Evolutionary conservation across 2,329 filamentous ascomycete genomes (phyloP).

Genomic region (Sporothrix brasiliensis): DNA sequence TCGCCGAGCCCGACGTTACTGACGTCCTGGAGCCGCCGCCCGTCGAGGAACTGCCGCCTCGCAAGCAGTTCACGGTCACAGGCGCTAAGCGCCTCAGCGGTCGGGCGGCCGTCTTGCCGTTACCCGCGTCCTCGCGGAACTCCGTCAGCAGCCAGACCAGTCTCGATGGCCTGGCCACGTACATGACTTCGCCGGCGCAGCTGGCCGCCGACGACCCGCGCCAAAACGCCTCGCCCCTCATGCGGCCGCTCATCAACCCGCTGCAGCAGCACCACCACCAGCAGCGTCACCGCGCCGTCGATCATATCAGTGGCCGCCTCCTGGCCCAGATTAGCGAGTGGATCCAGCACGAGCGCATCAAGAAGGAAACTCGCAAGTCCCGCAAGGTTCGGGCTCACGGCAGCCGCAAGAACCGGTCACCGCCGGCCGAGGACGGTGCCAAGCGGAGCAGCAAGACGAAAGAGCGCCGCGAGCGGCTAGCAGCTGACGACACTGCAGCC

Average conservation of each 20-base stretch:
- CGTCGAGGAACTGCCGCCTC: slow-evolving; percentile 45
- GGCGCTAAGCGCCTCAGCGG: slow-evolving; percentile 52
- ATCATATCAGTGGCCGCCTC: slow-evolving; percentile 56
- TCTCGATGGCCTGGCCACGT: slow-evolving; percentile 42
- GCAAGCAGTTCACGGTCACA: slow-evolving; percentile 52
- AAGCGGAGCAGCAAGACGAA: slow-evolving; percentile 28
- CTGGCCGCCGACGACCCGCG: slow-evolving; percentile 38
- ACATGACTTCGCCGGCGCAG: slow-evolving; percentile 38
- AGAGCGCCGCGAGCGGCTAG: slow-evolving; percentile 44
- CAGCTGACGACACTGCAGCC: not conserved
- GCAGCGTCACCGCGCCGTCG: slow-evolving; percentile 43
- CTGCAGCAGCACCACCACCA: slow-evolving; percentile 45
- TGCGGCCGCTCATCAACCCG: slow-evolving; percentile 36
- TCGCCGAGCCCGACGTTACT: slow-evolving; percentile 54
- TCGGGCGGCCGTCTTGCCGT: slow-evolving; percentile 44
- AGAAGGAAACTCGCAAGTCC: slow-evolving; percentile 60
- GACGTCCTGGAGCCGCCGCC: slow-evolving; percentile 34
- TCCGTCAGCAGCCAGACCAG: slow-evolving; percentile 49
- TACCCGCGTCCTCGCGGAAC: slow-evolving; percentile 49
- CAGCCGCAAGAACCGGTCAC: slow-evolving; percentile 50
- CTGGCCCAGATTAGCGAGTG: slow-evolving; percentile 78
- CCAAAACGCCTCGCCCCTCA: slow-evolving; percentile 27
- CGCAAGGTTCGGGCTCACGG: slow-evolving; percentile 44
- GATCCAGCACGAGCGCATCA: slow-evolving; percentile 77
- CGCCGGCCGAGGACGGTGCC: slow-evolving; percentile 40